These are phyloP conservation scores for Lophium mytilinum DNA, from an alignment of 495 filamentous ascomycete species.

Conservation along the genomic window DNA sequence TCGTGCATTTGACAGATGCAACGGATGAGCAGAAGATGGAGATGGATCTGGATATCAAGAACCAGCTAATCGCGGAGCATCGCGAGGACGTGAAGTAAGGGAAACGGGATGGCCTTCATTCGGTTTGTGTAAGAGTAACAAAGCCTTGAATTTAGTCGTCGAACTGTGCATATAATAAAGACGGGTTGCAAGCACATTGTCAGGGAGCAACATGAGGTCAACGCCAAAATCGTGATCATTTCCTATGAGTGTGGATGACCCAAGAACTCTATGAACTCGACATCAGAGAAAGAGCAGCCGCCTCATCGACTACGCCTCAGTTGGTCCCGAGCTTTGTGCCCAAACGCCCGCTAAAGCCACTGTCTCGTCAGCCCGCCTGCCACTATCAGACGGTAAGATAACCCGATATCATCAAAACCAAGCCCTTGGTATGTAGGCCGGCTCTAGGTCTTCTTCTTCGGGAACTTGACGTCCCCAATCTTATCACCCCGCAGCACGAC, in stretches of 20 bases:
- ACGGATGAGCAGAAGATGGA: slow-evolving; percentile 14
- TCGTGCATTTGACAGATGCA: slow-evolving; percentile 20
- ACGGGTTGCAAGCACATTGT: too few species aligned
- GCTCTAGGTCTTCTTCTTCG: slow-evolving; percentile 51
- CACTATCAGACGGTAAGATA: neutral
- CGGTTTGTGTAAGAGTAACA: too few species aligned
- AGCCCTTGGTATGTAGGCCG: neutral
- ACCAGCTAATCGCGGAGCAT: slow-evolving; percentile 9
- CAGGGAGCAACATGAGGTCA: neutral
- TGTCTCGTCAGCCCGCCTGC: neutral
- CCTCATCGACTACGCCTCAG: neutral
- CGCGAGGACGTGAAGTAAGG: neutral
- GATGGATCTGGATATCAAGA: slow-evolving; percentile 21
- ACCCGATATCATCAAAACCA: neutral
- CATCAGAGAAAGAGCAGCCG: neutral
- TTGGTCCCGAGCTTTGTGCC: neutral
- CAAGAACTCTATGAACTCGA: neutral
- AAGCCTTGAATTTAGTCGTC: too few species aligned
- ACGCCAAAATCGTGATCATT: neutral
- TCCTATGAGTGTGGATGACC: neutral
- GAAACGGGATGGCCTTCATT: too few species aligned
- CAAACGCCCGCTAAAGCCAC: neutral
- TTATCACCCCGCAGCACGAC: slow-evolving; percentile 73
- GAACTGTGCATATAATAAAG: too few species aligned
- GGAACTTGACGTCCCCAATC: slow-evolving; percentile 69